Evolutionary conservation across 805 yeast genomes (phyloP).

Genomic region (Ogataea degrootiae): DNA sequence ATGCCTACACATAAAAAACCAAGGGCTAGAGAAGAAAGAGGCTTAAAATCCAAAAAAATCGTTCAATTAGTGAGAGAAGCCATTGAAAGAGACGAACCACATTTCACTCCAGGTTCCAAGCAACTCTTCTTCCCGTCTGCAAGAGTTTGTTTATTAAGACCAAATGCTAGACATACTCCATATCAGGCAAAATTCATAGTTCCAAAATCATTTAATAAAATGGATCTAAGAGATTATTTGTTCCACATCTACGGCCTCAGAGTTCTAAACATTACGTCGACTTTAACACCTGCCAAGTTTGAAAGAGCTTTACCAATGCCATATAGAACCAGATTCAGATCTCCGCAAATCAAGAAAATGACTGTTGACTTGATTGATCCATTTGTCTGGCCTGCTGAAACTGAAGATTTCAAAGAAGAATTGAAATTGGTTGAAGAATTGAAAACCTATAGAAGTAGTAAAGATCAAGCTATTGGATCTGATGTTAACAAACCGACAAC

Average conservation of each 20-base stretch:
- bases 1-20: slow-evolving; percentile 21
- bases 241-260: slow-evolving; percentile 87
- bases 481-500: slow-evolving; percentile 62
- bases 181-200: slow-evolving; percentile 95
- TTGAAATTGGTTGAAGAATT: slow-evolving; percentile 38
- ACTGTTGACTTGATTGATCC: slow-evolving; percentile 95
- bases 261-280: slow-evolving; percentile 84
- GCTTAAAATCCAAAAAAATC: slow-evolving; percentile 25
- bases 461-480: slow-evolving; percentile 51
- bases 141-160: slow-evolving; percentile 72
- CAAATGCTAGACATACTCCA: slow-evolving; percentile 95
- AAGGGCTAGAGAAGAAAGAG: slow-evolving; percentile 18
- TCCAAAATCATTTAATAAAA: slow-evolving; percentile 87
- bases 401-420: slow-evolving; percentile 31
- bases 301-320: slow-evolving; percentile 49
- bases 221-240: slow-evolving; percentile 90
- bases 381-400: slow-evolving; percentile 83
- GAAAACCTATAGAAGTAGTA: slow-evolving; percentile 47
- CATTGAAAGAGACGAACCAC: slow-evolving; percentile 62
- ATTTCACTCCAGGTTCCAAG: slow-evolving; percentile 76
- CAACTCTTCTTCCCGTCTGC: slow-evolving; percentile 83
- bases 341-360: slow-evolving; percentile 88
- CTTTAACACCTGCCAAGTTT: slow-evolving; percentile 70
- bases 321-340: slow-evolving; percentile 64
- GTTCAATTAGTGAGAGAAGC: slow-evolving; percentile 36